phyloP scores from a whole-genome alignment of 352 stramenopile species.

The Blastocystis sp. region DNA sequence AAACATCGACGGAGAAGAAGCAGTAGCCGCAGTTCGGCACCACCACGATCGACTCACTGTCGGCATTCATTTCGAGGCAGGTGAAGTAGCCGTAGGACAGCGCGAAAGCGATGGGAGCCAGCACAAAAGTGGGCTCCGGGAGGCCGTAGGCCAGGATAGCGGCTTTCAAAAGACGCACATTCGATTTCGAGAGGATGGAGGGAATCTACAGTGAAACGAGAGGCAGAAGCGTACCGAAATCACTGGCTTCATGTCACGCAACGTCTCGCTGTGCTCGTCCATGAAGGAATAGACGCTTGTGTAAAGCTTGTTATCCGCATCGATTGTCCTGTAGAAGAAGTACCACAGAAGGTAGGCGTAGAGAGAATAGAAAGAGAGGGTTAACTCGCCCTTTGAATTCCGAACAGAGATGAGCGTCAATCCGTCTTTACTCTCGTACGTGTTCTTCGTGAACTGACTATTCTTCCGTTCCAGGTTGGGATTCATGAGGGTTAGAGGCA shows the following conservation, averaged over 20 bases:
- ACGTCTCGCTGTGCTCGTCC: not conserved
- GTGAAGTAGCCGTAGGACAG: conserved; percentile 25
- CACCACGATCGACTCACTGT: not conserved
- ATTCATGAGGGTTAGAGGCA: not conserved
- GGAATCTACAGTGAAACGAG: conserved; percentile 19
- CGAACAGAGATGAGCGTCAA: not conserved
- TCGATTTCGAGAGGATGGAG: not conserved
- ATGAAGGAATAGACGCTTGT: conserved; percentile 1
- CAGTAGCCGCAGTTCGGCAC: conserved; percentile 12
- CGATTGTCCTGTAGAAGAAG: conserved; percentile 13
- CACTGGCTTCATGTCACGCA: not conserved
- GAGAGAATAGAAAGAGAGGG: not conserved
- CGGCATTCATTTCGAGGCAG: too few species aligned
- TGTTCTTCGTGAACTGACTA: not conserved
- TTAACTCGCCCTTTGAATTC: not conserved
- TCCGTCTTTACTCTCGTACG: not conserved
- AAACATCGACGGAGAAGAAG: not conserved
- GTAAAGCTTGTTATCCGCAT: not conserved
- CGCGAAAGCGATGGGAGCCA: conserved; percentile 1
- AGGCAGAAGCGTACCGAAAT: not conserved
- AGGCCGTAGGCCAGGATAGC: conserved; percentile 12
- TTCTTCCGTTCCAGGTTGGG: not conserved
- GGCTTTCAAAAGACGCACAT: not conserved
- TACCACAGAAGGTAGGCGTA: conserved; percentile 31
- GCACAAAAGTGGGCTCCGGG: conserved; percentile 16